Evolutionary conservation across 2,329 filamentous ascomycete genomes (phyloP).

Genomic region (Pseudogymnoascus sp.): DNA sequence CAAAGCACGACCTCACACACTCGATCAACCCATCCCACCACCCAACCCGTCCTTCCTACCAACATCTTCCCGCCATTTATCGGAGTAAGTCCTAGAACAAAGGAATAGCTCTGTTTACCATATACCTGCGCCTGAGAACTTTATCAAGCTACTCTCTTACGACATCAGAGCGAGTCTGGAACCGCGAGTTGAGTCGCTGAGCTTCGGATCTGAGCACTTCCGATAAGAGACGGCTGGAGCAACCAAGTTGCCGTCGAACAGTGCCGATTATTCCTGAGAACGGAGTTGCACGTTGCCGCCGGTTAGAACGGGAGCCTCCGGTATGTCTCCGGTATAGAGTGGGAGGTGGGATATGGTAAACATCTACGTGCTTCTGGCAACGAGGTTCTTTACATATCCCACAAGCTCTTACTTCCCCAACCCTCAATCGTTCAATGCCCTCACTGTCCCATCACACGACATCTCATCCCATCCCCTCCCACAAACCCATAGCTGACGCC

Average conservation of each 20-base stretch:
- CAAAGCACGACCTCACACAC: background rate
- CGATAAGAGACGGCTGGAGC: background rate
- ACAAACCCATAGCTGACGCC: background rate
- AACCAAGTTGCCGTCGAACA: background rate
- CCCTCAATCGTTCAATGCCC: background rate
- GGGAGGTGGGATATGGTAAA: background rate
- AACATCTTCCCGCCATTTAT: background rate
- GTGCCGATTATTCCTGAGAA: background rate
- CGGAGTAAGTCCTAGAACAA: background rate
- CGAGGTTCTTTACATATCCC: slow-evolving; percentile 7
- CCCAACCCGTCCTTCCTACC: background rate
- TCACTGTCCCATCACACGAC: background rate
- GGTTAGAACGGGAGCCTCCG: slow-evolving; percentile 2
- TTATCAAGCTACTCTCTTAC: background rate
- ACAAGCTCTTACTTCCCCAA: background rate
- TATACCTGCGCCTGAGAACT: background rate
- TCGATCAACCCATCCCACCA: background rate
- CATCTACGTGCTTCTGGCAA: slow-evolving; percentile 8
- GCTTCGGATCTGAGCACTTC: background rate
- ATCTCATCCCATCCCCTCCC: background rate
- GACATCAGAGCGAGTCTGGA: background rate
- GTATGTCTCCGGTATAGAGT: background rate
- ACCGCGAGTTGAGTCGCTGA: background rate
- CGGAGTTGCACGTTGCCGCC: background rate
- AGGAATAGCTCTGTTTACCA: background rate